Conservation (phyloP, 2,329 filamentous ascomycete genomes). For the Talaromyces funiculosus region DNA sequence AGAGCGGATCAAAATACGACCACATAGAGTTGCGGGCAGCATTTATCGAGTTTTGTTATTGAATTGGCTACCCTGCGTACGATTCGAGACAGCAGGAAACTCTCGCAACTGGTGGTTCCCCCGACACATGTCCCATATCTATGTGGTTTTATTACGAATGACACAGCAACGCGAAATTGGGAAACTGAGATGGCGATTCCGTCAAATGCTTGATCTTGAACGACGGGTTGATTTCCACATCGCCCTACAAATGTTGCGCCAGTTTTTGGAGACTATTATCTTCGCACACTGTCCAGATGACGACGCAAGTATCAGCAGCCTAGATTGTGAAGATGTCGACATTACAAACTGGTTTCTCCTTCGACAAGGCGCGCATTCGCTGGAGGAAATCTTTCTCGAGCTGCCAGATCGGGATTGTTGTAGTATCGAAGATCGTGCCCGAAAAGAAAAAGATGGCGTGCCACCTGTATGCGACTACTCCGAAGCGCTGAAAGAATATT, state of each 20-base stretch:
- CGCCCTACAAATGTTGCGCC: constrained; percentile 25
- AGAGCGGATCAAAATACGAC: constrained; percentile 14
- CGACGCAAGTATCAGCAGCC: constrained; percentile 22
- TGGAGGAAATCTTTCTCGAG: constrained; percentile 23
- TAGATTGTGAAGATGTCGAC: constrained; percentile 22
- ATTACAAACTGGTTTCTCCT: constrained; percentile 27
- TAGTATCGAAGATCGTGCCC: constrained; percentile 18
- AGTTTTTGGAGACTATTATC: constrained; percentile 26
- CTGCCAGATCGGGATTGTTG: constrained; percentile 24
- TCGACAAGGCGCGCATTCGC: constrained; percentile 20
- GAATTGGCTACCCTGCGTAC: constrained; percentile 14
- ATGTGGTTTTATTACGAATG: constrained; percentile 21
- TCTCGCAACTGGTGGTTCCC: constrained; percentile 21
- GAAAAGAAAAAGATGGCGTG: constrained; percentile 9
- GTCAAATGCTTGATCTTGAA: constrained; percentile 21
- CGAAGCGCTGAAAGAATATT: constrained; percentile 24
- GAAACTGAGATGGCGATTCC: constrained; percentile 20
- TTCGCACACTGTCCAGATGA: constrained; percentile 25
- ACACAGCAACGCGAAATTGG: constrained; percentile 23
- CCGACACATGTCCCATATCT: constrained; percentile 22
- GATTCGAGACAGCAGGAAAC: constrained; percentile 16
- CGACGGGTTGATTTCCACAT: constrained; percentile 25
- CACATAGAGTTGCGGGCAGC: constrained; percentile 12
- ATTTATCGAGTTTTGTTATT: constrained; percentile 13
- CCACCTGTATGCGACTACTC: constrained; percentile 20